Evolutionary conservation across 1,139 yeast species (phyloP).

Genomic region (Scheffersomyces cryptocercus): DNA sequence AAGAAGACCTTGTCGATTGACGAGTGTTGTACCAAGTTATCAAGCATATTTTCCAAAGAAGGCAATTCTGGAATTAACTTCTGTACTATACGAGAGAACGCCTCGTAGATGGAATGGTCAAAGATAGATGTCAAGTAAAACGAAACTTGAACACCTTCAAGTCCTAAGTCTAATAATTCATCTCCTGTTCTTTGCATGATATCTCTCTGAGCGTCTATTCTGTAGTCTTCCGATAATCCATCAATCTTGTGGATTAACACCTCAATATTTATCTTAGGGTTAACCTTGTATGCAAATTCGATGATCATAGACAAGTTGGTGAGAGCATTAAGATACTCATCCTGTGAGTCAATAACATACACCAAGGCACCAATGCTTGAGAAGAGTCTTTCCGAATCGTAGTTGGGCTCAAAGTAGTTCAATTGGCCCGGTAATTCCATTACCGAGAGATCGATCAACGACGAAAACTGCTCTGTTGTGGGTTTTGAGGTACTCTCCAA

Average conservation of each 20-base stretch:
- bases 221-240: conserved; percentile 89
- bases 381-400: conserved; percentile 77
- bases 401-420: conserved; percentile 81
- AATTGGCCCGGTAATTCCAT: conserved; percentile 96
- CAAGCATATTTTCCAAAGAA: conserved; percentile 83
- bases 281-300: conserved; percentile 82
- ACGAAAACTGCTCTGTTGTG: conserved; percentile 72
- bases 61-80: conserved; percentile 88
- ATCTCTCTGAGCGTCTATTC: conserved; percentile 93
- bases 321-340: conserved; percentile 88
- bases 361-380: conserved; percentile 89
- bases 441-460: conserved; percentile 85
- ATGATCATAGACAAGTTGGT: conserved; percentile 87
- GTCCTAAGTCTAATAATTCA: conserved; percentile 83
- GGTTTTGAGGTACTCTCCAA: conserved; percentile 90
- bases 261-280: conserved; percentile 85
- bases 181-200: conserved; percentile 96
- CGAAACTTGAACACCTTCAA: conserved; percentile 88
- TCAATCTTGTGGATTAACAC: conserved; percentile 94
- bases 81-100: conserved; percentile 90
- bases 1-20: conserved; percentile 90
- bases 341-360: conserved; percentile 93
- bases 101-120: conserved; percentile 95
- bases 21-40: conserved; percentile 84
- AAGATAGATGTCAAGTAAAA: conserved; percentile 91